Evolutionary conservation across 768 basidiomycete genomes (phyloP), one percentile per base, ranked within the genome.

Genomic region (Phanerochaete carnosa): DNA sequence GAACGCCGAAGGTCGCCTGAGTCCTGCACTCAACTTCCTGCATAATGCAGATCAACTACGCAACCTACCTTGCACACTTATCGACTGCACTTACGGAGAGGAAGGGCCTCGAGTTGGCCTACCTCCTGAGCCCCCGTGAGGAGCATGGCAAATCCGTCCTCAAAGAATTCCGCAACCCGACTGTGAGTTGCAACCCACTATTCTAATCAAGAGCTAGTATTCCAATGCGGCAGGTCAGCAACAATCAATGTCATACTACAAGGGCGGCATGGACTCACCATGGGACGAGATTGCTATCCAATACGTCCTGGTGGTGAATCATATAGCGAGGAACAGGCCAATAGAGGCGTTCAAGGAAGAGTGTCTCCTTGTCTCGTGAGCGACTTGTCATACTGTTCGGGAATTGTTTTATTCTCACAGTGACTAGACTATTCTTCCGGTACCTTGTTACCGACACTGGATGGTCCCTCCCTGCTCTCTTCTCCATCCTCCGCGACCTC

Each of bases 261-360:
- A 86, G 66, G 88, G 85, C 11, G 81, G 80, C 57, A 83, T 94
- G 69, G 79, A 83, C 58, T 75, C 73, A 50, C 93, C 93, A 6
- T 95, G 92, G 91, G 91, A 92, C 62, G 92, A 94, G 55, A 88
- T 95, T 65, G 85, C 89, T 8, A 83, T 93, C 52, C 87, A 90
- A 69, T 94, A 94, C 70, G 85, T 93, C 19, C 74, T 93, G 65
- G 86, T 88, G 25, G 87, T 89, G 62, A 81, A 83, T 30, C 83
- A 90, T 72, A 81, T 87, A 39, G 86, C 85, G 43, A 88, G 85
- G 66, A 82, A 85, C 66, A 79, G 87, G 45, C 80, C 82, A 23
- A 79, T 73, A 26, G 90, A 90, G 45, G 92, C 92, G 32, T 94
- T 93, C 73, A 89, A 86, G 65, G 90, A 92, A 66, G 88, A 94